Base-by-base conservation (phyloP, 2,329 filamentous ascomycete genomes). In the Xylariaceae sp. region DNA sequence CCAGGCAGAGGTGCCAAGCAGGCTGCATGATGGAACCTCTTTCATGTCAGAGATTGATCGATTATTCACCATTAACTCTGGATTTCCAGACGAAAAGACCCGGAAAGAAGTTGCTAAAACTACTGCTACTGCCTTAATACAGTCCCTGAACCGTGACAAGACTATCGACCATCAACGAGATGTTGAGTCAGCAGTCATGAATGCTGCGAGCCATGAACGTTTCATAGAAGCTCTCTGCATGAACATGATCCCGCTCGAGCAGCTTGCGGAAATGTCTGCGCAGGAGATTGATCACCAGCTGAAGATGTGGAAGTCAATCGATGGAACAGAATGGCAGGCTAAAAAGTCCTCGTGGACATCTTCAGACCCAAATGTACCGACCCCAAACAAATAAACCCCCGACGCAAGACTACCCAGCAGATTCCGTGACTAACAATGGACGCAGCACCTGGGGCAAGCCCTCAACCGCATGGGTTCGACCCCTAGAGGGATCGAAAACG, bases 191-290 rank as follows among this genome's bases (percentile, higher is more conserved):
- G 55, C 55, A n/a, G 34, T 60, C 14, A 55, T 57, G 23, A 36
- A 37, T 22, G 53, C 55, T 21, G 51, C 50, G 17, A 33, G 29
- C 21, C 39, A 37, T 22, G 19, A 41, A 23, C 54, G 57, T 6
- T 61, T 63, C 37, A 41, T 59, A 21, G 50, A 60, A 25, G 57
- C 51, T 17, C 25, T 61, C 12, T 50, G 51, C 22, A 40, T 47
- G 21, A 47, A 40, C 12, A 27, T 54, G 10, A 42, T 59, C 23
- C 32, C 49, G 34, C 46, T 53, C 17, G 21, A 36, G 11, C 11
- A 54, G n/a, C 44, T 63, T 2, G 49, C 47, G 16, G 25, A 40
- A 14, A 54, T 60, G 51, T 22, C 48, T 7, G 42, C 45, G 17
- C 12, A 32, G 5, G 25, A 35, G 5, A 53, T 60, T 21, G 17